These are phyloP conservation scores for Colletotrichum lentis DNA, from an alignment of 2,329 filamentous ascomycete genomes.

Conservation along the genomic window DNA sequence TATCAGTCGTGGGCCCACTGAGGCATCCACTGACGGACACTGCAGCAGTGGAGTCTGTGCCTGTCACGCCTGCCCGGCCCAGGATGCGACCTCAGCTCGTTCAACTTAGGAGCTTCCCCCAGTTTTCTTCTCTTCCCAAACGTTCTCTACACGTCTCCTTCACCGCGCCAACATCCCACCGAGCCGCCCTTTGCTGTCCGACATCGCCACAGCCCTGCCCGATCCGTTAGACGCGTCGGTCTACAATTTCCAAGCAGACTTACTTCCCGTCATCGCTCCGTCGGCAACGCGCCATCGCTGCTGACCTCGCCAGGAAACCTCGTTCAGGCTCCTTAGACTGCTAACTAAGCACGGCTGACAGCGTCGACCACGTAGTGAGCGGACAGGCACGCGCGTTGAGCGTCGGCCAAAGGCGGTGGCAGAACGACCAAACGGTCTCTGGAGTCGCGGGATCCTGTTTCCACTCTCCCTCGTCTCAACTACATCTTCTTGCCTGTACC, in stretches of 20 bases:
- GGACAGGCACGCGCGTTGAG: slow-evolving; percentile 24
- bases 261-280: too few species aligned
- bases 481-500: slow-evolving; percentile 38
- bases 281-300: slow-evolving; percentile 13
- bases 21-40: slow-evolving; percentile 20
- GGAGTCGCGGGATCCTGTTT: slow-evolving; percentile 37
- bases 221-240: slow-evolving; percentile 12
- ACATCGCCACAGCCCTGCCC: background rate
- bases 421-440: slow-evolving; percentile 35
- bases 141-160: slow-evolving; percentile 15
- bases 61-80: slow-evolving; percentile 33
- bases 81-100: slow-evolving; percentile 35
- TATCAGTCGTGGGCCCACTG: slow-evolving; percentile 18
- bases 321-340: slow-evolving; percentile 13
- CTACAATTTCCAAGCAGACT: background rate
- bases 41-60: slow-evolving; percentile 25
- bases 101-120: slow-evolving; percentile 36
- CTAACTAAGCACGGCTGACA: slow-evolving; percentile 27
- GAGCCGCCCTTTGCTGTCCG: slow-evolving; percentile 10
- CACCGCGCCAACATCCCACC: slow-evolving; percentile 26
- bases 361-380: slow-evolving; percentile 18
- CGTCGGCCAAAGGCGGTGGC: slow-evolving; percentile 27
- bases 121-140: slow-evolving; percentile 37
- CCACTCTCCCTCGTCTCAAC: slow-evolving; percentile 32
- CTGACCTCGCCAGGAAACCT: slow-evolving; percentile 22